Percentiles rank a stretch among this genome's conserved stretches.
Evolutionary conservation across 2,329 filamentous ascomycete species (phyloP).

Genomic region (Lasiodiplodia hormozganensis): DNA sequence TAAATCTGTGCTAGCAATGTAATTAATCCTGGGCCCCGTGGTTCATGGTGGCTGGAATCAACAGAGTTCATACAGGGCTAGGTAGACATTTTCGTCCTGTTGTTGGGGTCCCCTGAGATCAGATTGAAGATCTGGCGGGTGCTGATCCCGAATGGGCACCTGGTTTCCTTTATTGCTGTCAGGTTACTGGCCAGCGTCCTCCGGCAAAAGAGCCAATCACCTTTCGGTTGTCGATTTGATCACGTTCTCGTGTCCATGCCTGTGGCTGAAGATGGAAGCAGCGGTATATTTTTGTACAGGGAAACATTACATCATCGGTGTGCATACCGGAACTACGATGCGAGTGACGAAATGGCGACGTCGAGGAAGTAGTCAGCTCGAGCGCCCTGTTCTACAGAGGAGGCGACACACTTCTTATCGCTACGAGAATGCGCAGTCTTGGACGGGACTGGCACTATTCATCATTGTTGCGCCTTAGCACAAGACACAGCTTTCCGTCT

Average conservation of each 20-base stretch:
- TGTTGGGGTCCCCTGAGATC: slow-evolving; percentile 65
- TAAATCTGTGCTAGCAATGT: slow-evolving; percentile 72
- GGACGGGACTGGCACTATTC: not conserved
- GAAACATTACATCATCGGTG: slow-evolving; percentile 18
- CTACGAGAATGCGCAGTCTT: not conserved
- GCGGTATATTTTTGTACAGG: not conserved
- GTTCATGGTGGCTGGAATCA: slow-evolving; percentile 74
- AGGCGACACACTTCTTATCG: not conserved
- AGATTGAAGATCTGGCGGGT: slow-evolving; percentile 60
- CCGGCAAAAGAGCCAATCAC: not conserved
- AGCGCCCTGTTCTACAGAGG: not conserved
- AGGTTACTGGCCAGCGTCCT: not conserved
- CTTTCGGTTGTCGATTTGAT: slow-evolving; percentile 16
- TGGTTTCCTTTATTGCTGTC: slow-evolving; percentile 29
- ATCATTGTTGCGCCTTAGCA: too few relatives aligned
- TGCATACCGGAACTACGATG: not conserved
- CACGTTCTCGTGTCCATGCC: slow-evolving; percentile 10
- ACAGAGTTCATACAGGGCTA: slow-evolving; percentile 58
- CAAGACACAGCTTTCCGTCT: not conserved
- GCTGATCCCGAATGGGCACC: slow-evolving; percentile 47
- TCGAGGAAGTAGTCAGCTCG: not conserved
- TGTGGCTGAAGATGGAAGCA: not conserved
- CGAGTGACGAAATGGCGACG: slow-evolving; percentile 15
- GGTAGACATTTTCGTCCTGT: slow-evolving; percentile 71
- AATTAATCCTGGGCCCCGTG: slow-evolving; percentile 75